Evolutionary conservation across 1,139 yeast species (phyloP), one percentile per base, ranked within the genome.

Genomic region (Lodderomyces jiufengensis): DNA sequence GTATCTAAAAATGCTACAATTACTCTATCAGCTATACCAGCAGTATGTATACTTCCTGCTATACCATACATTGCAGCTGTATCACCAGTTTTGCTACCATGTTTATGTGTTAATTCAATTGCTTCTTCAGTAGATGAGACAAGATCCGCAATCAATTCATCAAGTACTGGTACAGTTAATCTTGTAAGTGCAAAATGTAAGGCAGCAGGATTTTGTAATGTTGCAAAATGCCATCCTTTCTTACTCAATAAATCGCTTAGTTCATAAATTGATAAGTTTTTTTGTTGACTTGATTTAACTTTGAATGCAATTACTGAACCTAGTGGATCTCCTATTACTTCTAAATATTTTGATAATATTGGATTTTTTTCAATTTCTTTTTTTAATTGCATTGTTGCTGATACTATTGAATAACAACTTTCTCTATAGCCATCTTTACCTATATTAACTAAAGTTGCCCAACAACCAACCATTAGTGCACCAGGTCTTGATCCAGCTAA

Each of bases 401-500:
- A 53, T 3, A 87, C 80, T 37, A 92, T 90, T 12, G 76, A 78
- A 38, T 59, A 61, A 46, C 95, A 83, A 3, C 80, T 73, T 42
- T 79, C 55, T 7, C 61, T 66, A 57, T 92, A 92, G 0, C 97
- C 97, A 10, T 76, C 75, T 39, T 75, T 78, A 27, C 98, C 98
- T 39, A 88, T 70, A 45, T 73, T 70, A 34, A 90, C 62, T 68
- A 92, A 64, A 0, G 97, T 88, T 1, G 96, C 95, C 97, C 97
- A 92, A 56, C 97, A 90, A 0, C 97, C 97, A 11, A 84, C 97
- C 73, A 88, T 85, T 34, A 92, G 67, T 0, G 97, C 97, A 36
- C 98, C 98, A 0, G 97, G 97, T 46, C 97, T 77, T 8, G 96
- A 86, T 1, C 98, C 98, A 0, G 97, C 97, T 36, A 92, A 66